Percentiles rank a stretch among this genome's conserved stretches.
phyloP scores from a whole-genome alignment of 2,329 filamentous ascomycete genomes.

The Cordyceps fumosorosea region DNA sequence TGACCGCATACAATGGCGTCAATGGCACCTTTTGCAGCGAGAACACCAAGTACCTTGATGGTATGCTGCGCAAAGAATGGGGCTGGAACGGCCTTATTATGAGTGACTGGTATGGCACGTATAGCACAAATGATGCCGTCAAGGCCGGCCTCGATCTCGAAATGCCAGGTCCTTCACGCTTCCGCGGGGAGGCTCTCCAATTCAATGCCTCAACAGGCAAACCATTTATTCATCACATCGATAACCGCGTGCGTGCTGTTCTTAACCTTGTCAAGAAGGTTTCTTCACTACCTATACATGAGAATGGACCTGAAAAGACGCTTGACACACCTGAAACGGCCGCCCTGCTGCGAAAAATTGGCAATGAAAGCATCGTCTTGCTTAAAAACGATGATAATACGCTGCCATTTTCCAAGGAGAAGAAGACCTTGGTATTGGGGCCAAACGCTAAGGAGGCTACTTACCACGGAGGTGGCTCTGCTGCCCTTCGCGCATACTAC shows the following conservation, averaged over 20 bases:
- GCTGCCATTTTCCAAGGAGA: conserved; percentile 57
- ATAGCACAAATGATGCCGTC: conserved; percentile 44
- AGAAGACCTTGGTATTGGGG: conserved; percentile 52
- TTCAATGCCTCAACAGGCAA: conserved; percentile 51
- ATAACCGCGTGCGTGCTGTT: conserved; percentile 51
- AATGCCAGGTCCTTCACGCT: conserved; percentile 51
- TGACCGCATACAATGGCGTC: conserved; percentile 55
- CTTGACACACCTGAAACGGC: conserved; percentile 56
- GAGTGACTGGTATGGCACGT: conserved; percentile 55
- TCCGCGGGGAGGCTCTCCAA: conserved; percentile 44
- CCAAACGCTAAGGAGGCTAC: conserved; percentile 51
- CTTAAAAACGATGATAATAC: conserved; percentile 63
- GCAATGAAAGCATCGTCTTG: conserved; percentile 64
- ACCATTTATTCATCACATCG: conserved; percentile 46
- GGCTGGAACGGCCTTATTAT: conserved; percentile 51
- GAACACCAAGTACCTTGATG: conserved; percentile 42
- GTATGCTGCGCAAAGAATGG: conserved; percentile 50
- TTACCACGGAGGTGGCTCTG: conserved; percentile 60
- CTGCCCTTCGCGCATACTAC: conserved; percentile 54
- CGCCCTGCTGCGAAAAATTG: conserved; percentile 56
- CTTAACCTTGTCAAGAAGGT: conserved; percentile 54
- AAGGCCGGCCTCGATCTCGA: conserved; percentile 51
- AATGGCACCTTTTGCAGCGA: conserved; percentile 52
- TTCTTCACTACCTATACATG: conserved; percentile 45
- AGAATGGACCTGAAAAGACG: conserved; percentile 46